These are phyloP conservation scores for Viola odorata DNA, from an alignment of 345 rosid species.

Conservation along the genomic window DNA sequence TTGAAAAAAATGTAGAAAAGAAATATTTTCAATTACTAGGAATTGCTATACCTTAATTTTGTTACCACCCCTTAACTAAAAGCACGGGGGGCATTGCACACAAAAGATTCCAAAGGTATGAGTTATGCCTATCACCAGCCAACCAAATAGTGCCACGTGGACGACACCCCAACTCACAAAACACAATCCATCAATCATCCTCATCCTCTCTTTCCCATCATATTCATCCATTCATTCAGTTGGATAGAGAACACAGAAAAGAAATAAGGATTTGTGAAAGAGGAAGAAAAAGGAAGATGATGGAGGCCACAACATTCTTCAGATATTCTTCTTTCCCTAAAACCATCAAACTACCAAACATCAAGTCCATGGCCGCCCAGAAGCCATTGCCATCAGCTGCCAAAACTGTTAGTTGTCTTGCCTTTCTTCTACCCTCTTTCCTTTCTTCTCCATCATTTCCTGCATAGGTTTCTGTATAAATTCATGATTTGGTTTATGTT, in stretches of 20 bases:
- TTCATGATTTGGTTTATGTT: background rate
- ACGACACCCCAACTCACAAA: conserved; percentile 13
- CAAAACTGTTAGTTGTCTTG: conserved; percentile 39
- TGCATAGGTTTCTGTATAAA: background rate
- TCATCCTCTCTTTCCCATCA: background rate
- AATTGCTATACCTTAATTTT: too few relatives aligned
- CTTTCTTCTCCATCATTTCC: background rate
- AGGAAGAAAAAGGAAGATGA: too few relatives aligned
- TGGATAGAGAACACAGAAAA: too few relatives aligned
- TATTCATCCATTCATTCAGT: too few relatives aligned
- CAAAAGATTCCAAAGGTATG: too few relatives aligned
- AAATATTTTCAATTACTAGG: too few relatives aligned
- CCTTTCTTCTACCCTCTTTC: background rate
- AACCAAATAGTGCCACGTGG: conserved; percentile 21
- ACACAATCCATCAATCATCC: conserved; percentile 17
- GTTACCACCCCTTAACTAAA: too few relatives aligned
- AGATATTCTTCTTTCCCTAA: conserved; percentile 10
- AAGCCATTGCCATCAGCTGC: conserved; percentile 51
- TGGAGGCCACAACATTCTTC: conserved; percentile 32
- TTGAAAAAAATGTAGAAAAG: too few relatives aligned
- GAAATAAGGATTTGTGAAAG: too few relatives aligned
- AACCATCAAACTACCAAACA: conserved; percentile 17
- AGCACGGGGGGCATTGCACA: background rate
- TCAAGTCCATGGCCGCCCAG: conserved; percentile 69
- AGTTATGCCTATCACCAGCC: background rate